Percentiles rank a stretch among this genome's conserved stretches.
Conservation (phyloP, 192 early-diverging fungal genomes). For the Piromyces sp. region DNA sequence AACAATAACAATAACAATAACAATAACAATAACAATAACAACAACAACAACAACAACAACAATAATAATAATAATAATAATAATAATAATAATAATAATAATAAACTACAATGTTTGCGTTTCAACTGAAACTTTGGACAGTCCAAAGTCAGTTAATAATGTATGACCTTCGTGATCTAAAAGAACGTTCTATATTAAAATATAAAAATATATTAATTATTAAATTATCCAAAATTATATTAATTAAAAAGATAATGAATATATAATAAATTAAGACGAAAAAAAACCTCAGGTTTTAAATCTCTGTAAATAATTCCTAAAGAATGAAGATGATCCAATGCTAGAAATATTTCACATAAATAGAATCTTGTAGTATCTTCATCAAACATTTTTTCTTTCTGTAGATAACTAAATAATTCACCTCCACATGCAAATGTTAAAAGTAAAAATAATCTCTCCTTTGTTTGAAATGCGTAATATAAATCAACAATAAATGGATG, state of each 20-base stretch:
- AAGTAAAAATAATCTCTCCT: slow-evolving; percentile 70
- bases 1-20: too few species aligned
- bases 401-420: slow-evolving; percentile 80
- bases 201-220: too few species aligned
- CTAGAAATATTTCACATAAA: not conserved
- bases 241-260: too few species aligned
- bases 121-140: not conserved
- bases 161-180: not conserved
- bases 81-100: not conserved
- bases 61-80: not conserved
- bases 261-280: too few species aligned
- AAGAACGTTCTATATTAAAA: not conserved
- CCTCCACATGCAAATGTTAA: slow-evolving; percentile 71
- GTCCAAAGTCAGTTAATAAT: not conserved
- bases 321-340: not conserved
- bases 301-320: not conserved
- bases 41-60: too few species aligned
- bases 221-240: too few species aligned
- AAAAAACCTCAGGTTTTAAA: not conserved
- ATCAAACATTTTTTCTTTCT: not conserved
- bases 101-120: not conserved
- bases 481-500: slow-evolving; percentile 89
- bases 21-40: too few species aligned
- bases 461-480: slow-evolving; percentile 82
- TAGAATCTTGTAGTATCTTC: not conserved